phyloP scores from a whole-genome alignment of 768 basidiomycete species.

The Rhizopogon rudus region DNA sequence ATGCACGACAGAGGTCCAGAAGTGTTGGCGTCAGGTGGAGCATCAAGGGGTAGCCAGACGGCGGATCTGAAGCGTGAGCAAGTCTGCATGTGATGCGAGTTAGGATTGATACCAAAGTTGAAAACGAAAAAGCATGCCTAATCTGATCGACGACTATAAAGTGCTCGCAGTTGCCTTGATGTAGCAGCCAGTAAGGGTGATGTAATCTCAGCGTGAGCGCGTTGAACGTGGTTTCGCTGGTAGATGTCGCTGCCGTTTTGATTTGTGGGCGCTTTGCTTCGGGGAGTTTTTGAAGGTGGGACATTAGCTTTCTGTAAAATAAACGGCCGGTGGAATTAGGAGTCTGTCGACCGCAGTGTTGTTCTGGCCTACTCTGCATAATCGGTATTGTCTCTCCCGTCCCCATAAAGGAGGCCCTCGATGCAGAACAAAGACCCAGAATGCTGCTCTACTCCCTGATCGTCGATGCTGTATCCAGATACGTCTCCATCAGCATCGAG shows the following conservation, averaged over 20 bases:
- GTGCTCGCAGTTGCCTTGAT: slow-evolving; percentile 80
- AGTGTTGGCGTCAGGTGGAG: slow-evolving; percentile 58
- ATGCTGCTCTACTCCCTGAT: slow-evolving; percentile 5
- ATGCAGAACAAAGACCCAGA: slow-evolving; percentile 52
- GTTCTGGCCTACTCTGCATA: slow-evolving; percentile 51
- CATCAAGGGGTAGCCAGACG: slow-evolving; percentile 61
- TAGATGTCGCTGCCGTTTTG: slow-evolving; percentile 35
- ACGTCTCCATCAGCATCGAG: slow-evolving; percentile 26
- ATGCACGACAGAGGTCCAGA: slow-evolving; percentile 62
- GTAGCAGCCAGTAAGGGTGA: slow-evolving; percentile 79
- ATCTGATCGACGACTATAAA: slow-evolving; percentile 71
- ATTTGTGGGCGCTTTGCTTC: slow-evolving; percentile 27
- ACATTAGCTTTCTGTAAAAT: slow-evolving; percentile 40
- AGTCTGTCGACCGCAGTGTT: neutral
- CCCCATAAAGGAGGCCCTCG: slow-evolving; percentile 56
- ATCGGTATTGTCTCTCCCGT: slow-evolving; percentile 41
- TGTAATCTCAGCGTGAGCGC: slow-evolving; percentile 59
- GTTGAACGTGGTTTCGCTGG: slow-evolving; percentile 45
- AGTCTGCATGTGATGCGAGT: slow-evolving; percentile 36
- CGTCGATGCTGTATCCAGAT: slow-evolving; percentile 26
- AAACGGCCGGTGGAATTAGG: neutral
- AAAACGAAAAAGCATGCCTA: slow-evolving; percentile 36
- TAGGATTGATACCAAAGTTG: neutral
- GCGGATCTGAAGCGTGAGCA: slow-evolving; percentile 51
- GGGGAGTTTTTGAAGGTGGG: slow-evolving; percentile 29